These are phyloP conservation scores for Phytopythium helicoides DNA, from an alignment of 352 stramenopile species.

Conservation along the genomic window DNA sequence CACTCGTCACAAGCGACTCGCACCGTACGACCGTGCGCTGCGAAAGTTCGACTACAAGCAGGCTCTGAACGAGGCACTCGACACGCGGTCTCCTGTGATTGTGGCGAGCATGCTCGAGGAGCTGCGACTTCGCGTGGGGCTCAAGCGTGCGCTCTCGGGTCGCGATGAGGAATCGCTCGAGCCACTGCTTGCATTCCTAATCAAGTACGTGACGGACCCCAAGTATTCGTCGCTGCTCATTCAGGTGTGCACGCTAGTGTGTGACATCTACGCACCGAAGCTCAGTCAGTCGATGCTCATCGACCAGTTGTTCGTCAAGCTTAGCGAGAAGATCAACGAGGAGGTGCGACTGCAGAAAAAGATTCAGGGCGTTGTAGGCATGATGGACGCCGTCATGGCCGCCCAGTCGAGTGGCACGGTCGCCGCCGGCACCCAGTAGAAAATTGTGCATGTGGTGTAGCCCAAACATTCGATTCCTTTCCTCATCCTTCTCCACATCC, in stretches of 20 bases:
- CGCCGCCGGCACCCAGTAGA: slow-evolving; percentile 25
- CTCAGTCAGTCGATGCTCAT: slow-evolving; percentile 89
- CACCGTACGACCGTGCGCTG: slow-evolving; percentile 91
- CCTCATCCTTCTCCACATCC: slow-evolving; percentile 11
- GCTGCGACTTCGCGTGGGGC: slow-evolving; percentile 89
- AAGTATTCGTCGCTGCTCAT: slow-evolving; percentile 92
- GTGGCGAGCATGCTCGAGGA: slow-evolving; percentile 95
- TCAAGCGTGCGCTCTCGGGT: slow-evolving; percentile 87
- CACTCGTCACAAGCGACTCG: slow-evolving; percentile 88
- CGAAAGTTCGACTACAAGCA: slow-evolving; percentile 96
- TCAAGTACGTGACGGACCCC: slow-evolving; percentile 94
- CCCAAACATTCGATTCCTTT: slow-evolving; percentile 11
- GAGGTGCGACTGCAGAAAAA: slow-evolving; percentile 87
- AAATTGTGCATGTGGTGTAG: slow-evolving; percentile 4
- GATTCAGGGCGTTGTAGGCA: slow-evolving; percentile 81
- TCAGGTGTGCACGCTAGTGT: slow-evolving; percentile 90
- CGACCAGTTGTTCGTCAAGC: slow-evolving; percentile 94
- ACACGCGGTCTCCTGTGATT: slow-evolving; percentile 87
- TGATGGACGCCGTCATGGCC: slow-evolving; percentile 89
- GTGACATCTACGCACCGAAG: slow-evolving; percentile 93
- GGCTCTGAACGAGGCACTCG: slow-evolving; percentile 93
- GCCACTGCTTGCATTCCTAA: slow-evolving; percentile 93
- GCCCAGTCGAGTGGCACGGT: slow-evolving; percentile 71
- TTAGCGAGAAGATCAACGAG: slow-evolving; percentile 82
- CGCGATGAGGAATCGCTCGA: slow-evolving; percentile 94